Evolutionary conservation across 164 flowering plant species (phyloP).

Genomic region (Vitis rupestris): DNA sequence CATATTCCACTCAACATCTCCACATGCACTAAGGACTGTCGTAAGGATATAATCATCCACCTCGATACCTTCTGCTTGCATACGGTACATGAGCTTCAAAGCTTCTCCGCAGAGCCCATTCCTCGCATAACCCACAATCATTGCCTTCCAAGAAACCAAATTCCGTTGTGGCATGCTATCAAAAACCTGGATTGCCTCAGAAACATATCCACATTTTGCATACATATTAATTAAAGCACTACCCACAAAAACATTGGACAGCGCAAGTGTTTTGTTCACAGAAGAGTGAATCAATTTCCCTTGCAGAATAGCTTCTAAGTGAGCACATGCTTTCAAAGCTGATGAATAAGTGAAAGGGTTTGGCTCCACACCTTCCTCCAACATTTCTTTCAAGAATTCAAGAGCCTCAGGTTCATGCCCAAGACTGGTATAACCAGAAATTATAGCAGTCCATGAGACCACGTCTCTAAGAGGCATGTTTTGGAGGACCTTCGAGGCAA

Average conservation of each 20-base stretch:
- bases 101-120: conserved; percentile 76
- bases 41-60: conserved; percentile 62
- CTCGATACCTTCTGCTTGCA: conserved; percentile 74
- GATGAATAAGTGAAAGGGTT: conserved; percentile 83
- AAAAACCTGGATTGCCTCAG: conserved; percentile 72
- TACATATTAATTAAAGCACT: conserved; percentile 85
- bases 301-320: conserved; percentile 44
- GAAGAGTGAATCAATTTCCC: conserved; percentile 74
- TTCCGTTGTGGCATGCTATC: conserved; percentile 72
- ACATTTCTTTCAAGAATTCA: conserved; percentile 59
- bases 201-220: conserved; percentile 73
- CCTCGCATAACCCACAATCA: conserved; percentile 75
- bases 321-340: conserved; percentile 83
- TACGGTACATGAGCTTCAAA: conserved; percentile 70
- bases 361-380: conserved; percentile 77
- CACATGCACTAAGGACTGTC: conserved; percentile 70
- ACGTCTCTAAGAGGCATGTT: conserved; percentile 73
- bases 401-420: conserved; percentile 76
- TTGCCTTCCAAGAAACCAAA: conserved; percentile 78
- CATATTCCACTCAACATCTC: conserved; percentile 47
- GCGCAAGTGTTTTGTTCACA: conserved; percentile 50
- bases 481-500: conserved; percentile 58
- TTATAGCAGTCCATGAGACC: conserved; percentile 84
- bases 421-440: conserved; percentile 61
- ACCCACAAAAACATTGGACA: conserved; percentile 72